Evolutionary conservation across 352 stramenopile species (phyloP).

Genomic region (Phytophthora cactorum): DNA sequence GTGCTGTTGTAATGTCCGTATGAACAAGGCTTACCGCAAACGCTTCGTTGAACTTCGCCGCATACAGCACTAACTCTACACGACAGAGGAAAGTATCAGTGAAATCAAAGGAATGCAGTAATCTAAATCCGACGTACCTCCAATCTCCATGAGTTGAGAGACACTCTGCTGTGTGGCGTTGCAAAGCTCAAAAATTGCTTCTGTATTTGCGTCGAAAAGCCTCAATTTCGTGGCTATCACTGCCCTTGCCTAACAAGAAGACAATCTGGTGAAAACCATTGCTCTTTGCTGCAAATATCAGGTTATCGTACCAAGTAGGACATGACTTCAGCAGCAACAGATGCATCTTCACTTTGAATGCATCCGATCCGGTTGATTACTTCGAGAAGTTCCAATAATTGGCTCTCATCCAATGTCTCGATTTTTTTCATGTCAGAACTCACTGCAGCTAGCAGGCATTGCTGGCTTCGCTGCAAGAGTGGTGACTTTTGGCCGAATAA

Average conservation of each 20-base stretch:
- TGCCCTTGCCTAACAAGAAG: slow-evolving; percentile 45
- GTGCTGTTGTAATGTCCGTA: slow-evolving; percentile 1
- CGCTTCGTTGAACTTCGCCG: slow-evolving; percentile 60
- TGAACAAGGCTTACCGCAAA: slow-evolving; percentile 29
- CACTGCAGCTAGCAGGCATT: slow-evolving; percentile 69
- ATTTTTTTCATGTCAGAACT: slow-evolving; percentile 61
- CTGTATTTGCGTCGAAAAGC: slow-evolving; percentile 62
- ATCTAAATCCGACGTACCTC: slow-evolving; percentile 39
- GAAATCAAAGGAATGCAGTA: neutral
- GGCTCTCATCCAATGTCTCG: slow-evolving; percentile 46
- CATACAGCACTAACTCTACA: slow-evolving; percentile 70
- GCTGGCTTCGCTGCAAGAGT: slow-evolving; percentile 38
- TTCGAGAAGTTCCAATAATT: slow-evolving; percentile 46
- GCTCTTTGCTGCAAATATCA: neutral
- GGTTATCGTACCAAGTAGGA: slow-evolving; percentile 44
- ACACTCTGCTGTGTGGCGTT: slow-evolving; percentile 40
- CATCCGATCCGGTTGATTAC: slow-evolving; percentile 50
- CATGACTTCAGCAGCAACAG: slow-evolving; percentile 23
- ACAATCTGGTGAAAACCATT: slow-evolving; percentile 3
- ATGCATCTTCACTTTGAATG: slow-evolving; percentile 16
- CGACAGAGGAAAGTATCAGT: neutral
- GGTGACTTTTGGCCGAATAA: slow-evolving; percentile 47
- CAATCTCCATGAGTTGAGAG: slow-evolving; percentile 57
- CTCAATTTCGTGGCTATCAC: slow-evolving; percentile 64
- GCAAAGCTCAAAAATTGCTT: slow-evolving; percentile 59